A percentile compares a stretch with the other conserved stretches of the same genome.
Evolutionary conservation across 352 stramenopile genomes (phyloP).

Genomic region (Blastocystis sp.): DNA sequence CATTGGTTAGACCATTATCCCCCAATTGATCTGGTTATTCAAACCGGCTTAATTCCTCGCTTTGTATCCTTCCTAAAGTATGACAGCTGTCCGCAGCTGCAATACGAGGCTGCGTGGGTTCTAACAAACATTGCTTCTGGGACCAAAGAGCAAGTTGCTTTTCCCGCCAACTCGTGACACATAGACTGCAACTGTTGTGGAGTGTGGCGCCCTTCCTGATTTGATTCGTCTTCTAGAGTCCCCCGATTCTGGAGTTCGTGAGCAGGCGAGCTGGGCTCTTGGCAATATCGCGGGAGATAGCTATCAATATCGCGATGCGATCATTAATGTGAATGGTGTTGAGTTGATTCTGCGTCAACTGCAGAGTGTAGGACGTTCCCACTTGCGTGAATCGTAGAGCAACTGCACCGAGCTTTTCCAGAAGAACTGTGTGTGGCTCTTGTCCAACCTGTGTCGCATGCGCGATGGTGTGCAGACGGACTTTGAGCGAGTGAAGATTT

Average conservation of each 20-base stretch:
- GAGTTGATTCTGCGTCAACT: slow-evolving; percentile 87
- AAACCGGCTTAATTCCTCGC: slow-evolving; percentile 90
- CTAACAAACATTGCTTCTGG: slow-evolving; percentile 99
- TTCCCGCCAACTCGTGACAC: background rate
- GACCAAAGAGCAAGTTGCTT: slow-evolving; percentile 81
- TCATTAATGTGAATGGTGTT: slow-evolving; percentile 74
- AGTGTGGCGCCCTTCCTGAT: slow-evolving; percentile 89
- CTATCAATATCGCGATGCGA: slow-evolving; percentile 65
- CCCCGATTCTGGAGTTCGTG: slow-evolving; percentile 71
- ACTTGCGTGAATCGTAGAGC: slow-evolving; percentile 66
- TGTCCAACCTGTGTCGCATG: slow-evolving; percentile 97
- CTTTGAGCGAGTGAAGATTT: slow-evolving; percentile 86
- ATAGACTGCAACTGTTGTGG: slow-evolving; percentile 89
- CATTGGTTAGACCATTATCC: slow-evolving; percentile 85
- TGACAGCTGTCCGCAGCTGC: slow-evolving; percentile 83
- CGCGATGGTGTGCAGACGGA: slow-evolving; percentile 76
- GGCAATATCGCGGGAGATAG: slow-evolving; percentile 99
- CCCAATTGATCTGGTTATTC: slow-evolving; percentile 96
- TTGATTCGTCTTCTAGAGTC: slow-evolving; percentile 89
- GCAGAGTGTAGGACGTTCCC: slow-evolving; percentile 65
- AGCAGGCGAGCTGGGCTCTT: slow-evolving; percentile 91
- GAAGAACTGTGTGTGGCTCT: slow-evolving; percentile 94
- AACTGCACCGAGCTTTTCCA: slow-evolving; percentile 92
- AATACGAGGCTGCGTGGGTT: slow-evolving; percentile 98
- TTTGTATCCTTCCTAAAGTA: slow-evolving; percentile 95